Percentiles rank a stretch among this genome's conserved stretches.
Conservation (phyloP, 495 filamentous ascomycete genomes). For the Penicillium psychrofluorescens region DNA sequence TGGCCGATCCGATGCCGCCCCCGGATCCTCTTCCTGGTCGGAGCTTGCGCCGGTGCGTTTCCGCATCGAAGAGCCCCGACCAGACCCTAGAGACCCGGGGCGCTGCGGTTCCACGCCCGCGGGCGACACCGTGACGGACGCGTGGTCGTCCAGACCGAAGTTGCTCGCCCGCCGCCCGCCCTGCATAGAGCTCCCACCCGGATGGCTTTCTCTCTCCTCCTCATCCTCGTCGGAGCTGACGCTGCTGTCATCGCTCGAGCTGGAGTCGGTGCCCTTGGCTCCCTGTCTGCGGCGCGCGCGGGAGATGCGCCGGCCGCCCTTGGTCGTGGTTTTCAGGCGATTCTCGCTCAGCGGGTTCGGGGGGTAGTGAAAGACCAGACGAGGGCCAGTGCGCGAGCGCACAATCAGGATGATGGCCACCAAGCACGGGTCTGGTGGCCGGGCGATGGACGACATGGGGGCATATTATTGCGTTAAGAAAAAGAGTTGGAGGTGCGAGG, state of each 20-base stretch:
- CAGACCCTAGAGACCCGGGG: slow-evolving; percentile 36
- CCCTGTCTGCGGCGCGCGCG: slow-evolving; percentile 24
- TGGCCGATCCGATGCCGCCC: slow-evolving; percentile 33
- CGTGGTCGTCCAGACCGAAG: slow-evolving; percentile 32
- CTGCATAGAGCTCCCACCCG: slow-evolving; percentile 14
- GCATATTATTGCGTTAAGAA: not conserved
- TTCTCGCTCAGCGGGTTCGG: slow-evolving; percentile 48
- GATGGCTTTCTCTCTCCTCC: slow-evolving; percentile 26
- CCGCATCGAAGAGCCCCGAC: slow-evolving; percentile 27
- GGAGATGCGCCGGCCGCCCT: slow-evolving; percentile 26
- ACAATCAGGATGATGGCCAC: slow-evolving; percentile 77
- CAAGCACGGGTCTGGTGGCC: slow-evolving; percentile 54
- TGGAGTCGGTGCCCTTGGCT: slow-evolving; percentile 32
- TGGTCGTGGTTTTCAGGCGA: slow-evolving; percentile 25
- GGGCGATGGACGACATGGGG: slow-evolving; percentile 42
- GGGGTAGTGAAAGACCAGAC: slow-evolving; percentile 90
- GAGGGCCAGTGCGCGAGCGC: slow-evolving; percentile 71
- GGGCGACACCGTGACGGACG: slow-evolving; percentile 19
- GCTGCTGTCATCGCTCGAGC: slow-evolving; percentile 40
- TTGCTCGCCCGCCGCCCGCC: slow-evolving; percentile 28
- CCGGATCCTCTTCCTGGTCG: slow-evolving; percentile 37
- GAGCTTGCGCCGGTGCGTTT: slow-evolving; percentile 28
- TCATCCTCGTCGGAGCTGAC: slow-evolving; percentile 46
- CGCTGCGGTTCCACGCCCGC: slow-evolving; percentile 25
- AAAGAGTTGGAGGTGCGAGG: slow-evolving; percentile 3